Evolutionary conservation across 164 flowering plant species (phyloP).

Genomic region (Litsea cubeba): DNA sequence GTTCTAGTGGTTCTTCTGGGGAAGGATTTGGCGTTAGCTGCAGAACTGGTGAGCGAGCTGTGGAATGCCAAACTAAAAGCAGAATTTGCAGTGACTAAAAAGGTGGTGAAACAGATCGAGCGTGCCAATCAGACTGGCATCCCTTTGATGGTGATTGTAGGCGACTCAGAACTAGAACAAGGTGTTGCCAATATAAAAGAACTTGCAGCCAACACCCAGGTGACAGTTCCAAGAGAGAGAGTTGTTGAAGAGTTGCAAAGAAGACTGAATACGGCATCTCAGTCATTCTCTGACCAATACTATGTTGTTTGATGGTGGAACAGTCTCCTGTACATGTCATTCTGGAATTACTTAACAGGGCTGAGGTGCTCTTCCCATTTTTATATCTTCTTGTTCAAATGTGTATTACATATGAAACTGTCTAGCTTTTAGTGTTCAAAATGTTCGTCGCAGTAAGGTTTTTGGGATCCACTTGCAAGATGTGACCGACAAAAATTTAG

Average conservation of each 20-base stretch:
- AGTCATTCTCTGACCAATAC: not conserved
- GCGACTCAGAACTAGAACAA: constrained; percentile 53
- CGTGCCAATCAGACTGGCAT: constrained; percentile 56
- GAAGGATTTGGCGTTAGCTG: constrained; percentile 54
- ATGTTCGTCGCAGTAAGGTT: too few species aligned
- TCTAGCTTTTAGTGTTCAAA: too few species aligned
- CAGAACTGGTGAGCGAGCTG: constrained; percentile 58
- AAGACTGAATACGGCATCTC: constrained; percentile 25
- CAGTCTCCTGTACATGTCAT: too few species aligned
- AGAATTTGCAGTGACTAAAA: constrained; percentile 49
- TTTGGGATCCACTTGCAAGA: too few species aligned
- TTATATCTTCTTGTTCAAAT: too few species aligned
- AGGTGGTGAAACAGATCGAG: constrained; percentile 55
- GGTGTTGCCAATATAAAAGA: constrained; percentile 66
- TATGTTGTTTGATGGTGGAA: not conserved
- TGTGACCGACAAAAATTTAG: too few species aligned
- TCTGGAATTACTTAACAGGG: too few species aligned
- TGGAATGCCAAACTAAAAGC: constrained; percentile 64
- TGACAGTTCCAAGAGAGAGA: constrained; percentile 33
- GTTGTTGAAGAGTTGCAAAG: constrained; percentile 52
- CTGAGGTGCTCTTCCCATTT: too few species aligned
- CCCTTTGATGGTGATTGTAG: constrained; percentile 76
- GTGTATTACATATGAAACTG: too few species aligned
- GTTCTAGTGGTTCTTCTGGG: constrained; percentile 66
- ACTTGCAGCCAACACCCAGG: constrained; percentile 37